Conservation (phyloP, 192 early-diverging fungal species). For the Coemansia nantahalensis region DNA sequence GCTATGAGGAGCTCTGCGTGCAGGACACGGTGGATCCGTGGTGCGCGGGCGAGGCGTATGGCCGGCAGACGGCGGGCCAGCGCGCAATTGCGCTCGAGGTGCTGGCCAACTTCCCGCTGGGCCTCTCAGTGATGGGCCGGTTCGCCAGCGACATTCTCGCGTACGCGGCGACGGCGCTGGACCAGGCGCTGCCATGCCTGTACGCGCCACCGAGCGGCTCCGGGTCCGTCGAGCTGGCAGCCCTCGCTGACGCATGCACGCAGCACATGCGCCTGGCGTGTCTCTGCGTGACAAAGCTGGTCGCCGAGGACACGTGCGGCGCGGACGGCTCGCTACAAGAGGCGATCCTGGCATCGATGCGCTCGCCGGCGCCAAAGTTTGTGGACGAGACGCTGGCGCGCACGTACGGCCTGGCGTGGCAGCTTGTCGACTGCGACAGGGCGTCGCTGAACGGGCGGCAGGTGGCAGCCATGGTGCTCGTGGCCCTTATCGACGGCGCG, state of each 20-base stretch:
- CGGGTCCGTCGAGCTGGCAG: slow-evolving; percentile 33
- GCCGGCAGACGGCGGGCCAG: slow-evolving; percentile 18
- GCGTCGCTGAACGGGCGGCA: slow-evolving; percentile 41
- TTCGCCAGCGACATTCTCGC: slow-evolving; percentile 31
- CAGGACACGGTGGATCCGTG: slow-evolving; percentile 4
- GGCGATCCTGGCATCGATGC: slow-evolving; percentile 32
- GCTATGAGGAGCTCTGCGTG: slow-evolving; percentile 15
- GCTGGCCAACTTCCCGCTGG: slow-evolving; percentile 31
- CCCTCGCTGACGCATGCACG: slow-evolving; percentile 34
- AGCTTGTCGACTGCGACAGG: slow-evolving; percentile 21
- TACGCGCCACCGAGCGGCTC: slow-evolving; percentile 5
- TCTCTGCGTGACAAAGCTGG: slow-evolving; percentile 33
- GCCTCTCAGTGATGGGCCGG: slow-evolving; percentile 15
- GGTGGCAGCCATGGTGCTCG: slow-evolving; percentile 45
- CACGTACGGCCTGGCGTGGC: slow-evolving; percentile 33
- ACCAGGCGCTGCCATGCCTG: slow-evolving; percentile 11
- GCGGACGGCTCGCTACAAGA: slow-evolving; percentile 6
- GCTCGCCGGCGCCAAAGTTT: slow-evolving; percentile 15
- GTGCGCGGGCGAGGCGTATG: slow-evolving; percentile 13
- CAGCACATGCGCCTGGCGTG: slow-evolving; percentile 40
- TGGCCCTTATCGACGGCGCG: slow-evolving; percentile 38
- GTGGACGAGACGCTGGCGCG: slow-evolving; percentile 25
- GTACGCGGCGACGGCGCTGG: slow-evolving; percentile 20
- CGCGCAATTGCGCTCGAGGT: slow-evolving; percentile 35
- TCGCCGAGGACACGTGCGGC: slow-evolving; percentile 3